Base-by-base conservation (phyloP, 2,329 filamentous ascomycete species). In the Mollisiaceae sp. region DNA sequence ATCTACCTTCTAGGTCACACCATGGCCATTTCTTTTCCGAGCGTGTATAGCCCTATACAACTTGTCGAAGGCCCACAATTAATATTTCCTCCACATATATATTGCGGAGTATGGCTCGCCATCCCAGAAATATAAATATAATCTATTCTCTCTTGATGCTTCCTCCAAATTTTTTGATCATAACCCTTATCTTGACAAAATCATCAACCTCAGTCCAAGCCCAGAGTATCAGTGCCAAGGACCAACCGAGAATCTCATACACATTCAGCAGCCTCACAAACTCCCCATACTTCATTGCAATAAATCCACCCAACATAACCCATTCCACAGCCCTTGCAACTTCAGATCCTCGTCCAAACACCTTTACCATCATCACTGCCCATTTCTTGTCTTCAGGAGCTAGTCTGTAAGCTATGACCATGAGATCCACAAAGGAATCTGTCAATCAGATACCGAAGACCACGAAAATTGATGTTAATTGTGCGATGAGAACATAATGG, bases 361-460 rank as follows among this genome's bases (percentile, higher is more conserved):
- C 8, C 8, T 50, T 50, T 20, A 24, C 45, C n/a, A 50, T n/a
- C 6, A 50, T 9, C 9, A 14, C 8, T 8, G 45, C 20, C n/a
- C n/a, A 22, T 4, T 11, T 4, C 11, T 24, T 22, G 8, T 24
- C 45, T n/a, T 22, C 45, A 1, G 45, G 45, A 2, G 45, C 45
- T 1, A 50, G 45, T 24, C 45, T 50, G n/a, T 22, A 50, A 3
- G 20, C 45, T n/a, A 50, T 9, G 18, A 50, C 45, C 45, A 50
- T 50, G 9, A 50, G n/a, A 22, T 50, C 45, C 45, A 50, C n/a
- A n/a, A 45, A 45, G 18, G 45, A 50, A 50, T 50, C 45, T 50
- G 45, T 50, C 8, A 24, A 8, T 9, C 45, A n/a, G 11, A 50
- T 24, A 9, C 45, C 45, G n/a, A 50, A 50, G 20, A 50, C 12